A percentile compares a stretch with the other conserved stretches of the same genome.
These are phyloP conservation scores for Leccinum pachyderme DNA, from an alignment of 1,284 basidiomycete genomes.

Conservation along the genomic window DNA sequence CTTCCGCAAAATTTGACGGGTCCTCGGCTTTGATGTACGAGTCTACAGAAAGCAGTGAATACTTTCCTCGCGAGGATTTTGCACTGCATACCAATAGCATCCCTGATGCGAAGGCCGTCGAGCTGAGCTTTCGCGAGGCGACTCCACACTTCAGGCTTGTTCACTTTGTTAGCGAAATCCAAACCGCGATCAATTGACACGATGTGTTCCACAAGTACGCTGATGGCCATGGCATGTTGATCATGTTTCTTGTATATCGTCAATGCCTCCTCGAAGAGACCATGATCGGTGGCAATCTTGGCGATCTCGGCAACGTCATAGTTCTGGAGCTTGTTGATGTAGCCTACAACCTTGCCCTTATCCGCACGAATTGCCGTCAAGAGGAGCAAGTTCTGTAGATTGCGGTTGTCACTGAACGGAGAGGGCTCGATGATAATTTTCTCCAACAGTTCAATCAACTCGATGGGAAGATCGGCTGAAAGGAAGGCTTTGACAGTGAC, in stretches of 20 bases:
- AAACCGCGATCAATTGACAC: slow-evolving; percentile 97
- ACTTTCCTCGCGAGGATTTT: not conserved
- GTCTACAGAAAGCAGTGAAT: slow-evolving; percentile 48
- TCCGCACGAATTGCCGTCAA: slow-evolving; percentile 97
- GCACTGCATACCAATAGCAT: slow-evolving; percentile 77
- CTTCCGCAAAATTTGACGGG: slow-evolving; percentile 92
- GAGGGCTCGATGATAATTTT: slow-evolving; percentile 98
- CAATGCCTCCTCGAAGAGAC: slow-evolving; percentile 95
- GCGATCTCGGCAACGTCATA: slow-evolving; percentile 97
- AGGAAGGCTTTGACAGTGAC: slow-evolving; percentile 99
- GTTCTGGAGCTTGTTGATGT: slow-evolving; percentile 96
- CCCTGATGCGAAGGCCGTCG: slow-evolving; percentile 97
- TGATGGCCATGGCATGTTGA: slow-evolving; percentile 93
- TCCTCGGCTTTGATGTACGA: slow-evolving; percentile 99
- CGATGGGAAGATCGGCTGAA: slow-evolving; percentile 94
- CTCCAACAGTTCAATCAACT: slow-evolving; percentile 96
- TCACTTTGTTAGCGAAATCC: slow-evolving; percentile 96
- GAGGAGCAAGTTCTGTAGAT: slow-evolving; percentile 92
- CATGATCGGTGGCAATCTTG: slow-evolving; percentile 95
- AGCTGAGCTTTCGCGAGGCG: slow-evolving; percentile 98
- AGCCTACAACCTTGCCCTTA: slow-evolving; percentile 97
- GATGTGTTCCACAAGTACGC: slow-evolving; percentile 97
- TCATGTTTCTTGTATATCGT: slow-evolving; percentile 96
- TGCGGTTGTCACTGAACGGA: slow-evolving; percentile 96
- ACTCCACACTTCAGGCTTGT: slow-evolving; percentile 96